Conservation (phyloP, 805 yeast genomes). For the Wickerhamiella bombiphila region DNA sequence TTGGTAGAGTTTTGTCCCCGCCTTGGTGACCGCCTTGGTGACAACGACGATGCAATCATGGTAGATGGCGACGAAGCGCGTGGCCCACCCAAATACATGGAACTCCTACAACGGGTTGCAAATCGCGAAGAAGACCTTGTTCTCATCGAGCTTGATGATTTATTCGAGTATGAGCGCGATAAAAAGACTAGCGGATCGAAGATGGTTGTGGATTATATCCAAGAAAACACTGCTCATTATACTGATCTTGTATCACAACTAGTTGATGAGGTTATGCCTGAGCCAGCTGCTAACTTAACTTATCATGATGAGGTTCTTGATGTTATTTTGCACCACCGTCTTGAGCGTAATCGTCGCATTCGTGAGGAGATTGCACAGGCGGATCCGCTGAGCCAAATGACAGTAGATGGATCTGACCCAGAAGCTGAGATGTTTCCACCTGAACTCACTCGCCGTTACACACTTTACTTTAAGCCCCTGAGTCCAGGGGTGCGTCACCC, state of each 20-base stretch:
- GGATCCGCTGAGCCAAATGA: slow-evolving; percentile 6
- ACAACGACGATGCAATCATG: slow-evolving; percentile 10
- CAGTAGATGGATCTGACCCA: slow-evolving; percentile 10
- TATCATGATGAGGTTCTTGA: slow-evolving; percentile 85
- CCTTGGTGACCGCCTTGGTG: slow-evolving; percentile 13
- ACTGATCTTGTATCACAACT: slow-evolving; percentile 60
- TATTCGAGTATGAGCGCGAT: slow-evolving; percentile 49
- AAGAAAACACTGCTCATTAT: slow-evolving; percentile 64
- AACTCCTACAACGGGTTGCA: slow-evolving; percentile 59
- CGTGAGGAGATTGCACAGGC: slow-evolving; percentile 42
- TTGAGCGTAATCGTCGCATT: slow-evolving; percentile 60
- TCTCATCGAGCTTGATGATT: slow-evolving; percentile 70
- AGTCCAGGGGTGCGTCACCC: slow-evolving; percentile 25
- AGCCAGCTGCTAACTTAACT: slow-evolving; percentile 64
- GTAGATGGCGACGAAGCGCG: slow-evolving; percentile 18
- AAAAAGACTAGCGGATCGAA: slow-evolving; percentile 22
- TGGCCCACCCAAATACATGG: slow-evolving; percentile 46
- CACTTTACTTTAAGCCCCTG: slow-evolving; percentile 73
- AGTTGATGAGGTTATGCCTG: slow-evolving; percentile 73
- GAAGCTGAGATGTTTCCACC: slow-evolving; percentile 60
- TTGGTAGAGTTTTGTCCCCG: slow-evolving; percentile 43
- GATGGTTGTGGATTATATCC: slow-evolving; percentile 41
- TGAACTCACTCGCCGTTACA: slow-evolving; percentile 72
- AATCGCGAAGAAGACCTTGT: slow-evolving; percentile 64
- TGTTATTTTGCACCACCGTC: slow-evolving; percentile 81